Percentiles rank a stretch among this genome's conserved stretches.
phyloP scores from a whole-genome alignment of 139 green algal species.

The Nannochloris sp. region DNA sequence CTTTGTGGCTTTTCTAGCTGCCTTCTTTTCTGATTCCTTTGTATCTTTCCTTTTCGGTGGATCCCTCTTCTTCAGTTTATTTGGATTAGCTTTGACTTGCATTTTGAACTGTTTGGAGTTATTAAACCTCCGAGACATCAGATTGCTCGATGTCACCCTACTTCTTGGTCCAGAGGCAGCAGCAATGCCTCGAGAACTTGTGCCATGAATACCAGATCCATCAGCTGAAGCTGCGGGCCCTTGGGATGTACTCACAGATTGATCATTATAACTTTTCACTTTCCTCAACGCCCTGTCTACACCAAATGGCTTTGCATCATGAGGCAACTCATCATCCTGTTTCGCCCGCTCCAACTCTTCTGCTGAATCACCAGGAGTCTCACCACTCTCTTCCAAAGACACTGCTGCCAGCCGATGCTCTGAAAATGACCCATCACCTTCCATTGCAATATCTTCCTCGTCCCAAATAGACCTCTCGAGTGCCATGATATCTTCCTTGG shows the following conservation, averaged over 20 bases:
- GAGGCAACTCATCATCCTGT: background rate
- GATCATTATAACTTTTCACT: background rate
- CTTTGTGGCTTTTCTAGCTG: background rate
- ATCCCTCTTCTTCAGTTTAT: background rate
- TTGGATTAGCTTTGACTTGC: conserved; percentile 1
- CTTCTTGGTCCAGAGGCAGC: background rate
- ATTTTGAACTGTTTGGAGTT: conserved; percentile 8
- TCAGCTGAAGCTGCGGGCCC: background rate
- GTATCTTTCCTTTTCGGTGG: background rate
- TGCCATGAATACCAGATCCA: conserved; percentile 4
- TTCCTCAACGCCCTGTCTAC: background rate
- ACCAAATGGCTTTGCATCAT: background rate
- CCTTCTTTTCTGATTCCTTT: background rate
- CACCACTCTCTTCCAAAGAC: conserved; percentile 9
- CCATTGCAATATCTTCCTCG: background rate
- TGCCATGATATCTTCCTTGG: background rate
- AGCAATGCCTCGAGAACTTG: background rate
- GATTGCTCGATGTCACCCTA: background rate
- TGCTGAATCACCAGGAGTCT: background rate
- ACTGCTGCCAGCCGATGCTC: background rate
- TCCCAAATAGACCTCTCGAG: conserved; percentile 9
- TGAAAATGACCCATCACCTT: background rate
- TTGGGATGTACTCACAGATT: background rate
- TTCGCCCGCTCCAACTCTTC: background rate
- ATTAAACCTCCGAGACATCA: background rate